These are phyloP conservation scores for Cryptococcus hybrid DNA, from an alignment of 1,284 basidiomycete species.

Conservation along the genomic window DNA sequence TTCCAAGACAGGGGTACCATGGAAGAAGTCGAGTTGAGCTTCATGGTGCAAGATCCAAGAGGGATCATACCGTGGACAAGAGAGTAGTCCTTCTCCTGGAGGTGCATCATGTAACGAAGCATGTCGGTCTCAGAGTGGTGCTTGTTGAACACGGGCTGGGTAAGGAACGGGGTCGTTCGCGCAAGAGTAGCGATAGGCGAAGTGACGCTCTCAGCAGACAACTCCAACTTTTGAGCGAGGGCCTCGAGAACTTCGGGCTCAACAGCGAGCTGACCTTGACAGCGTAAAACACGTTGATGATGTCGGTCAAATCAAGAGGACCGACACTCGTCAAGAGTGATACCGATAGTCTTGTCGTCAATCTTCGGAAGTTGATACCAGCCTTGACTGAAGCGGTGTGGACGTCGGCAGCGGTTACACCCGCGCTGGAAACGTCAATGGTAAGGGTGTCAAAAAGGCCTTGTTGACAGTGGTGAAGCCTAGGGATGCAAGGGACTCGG, in stretches of 20 bases:
- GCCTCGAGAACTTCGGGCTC: conserved; percentile 47
- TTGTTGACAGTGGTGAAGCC: conserved; percentile 65
- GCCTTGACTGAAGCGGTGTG: conserved; percentile 67
- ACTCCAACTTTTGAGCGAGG: conserved; percentile 39
- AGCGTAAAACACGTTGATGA: conserved; percentile 78
- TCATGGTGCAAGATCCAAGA: conserved; percentile 95
- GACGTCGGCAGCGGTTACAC: conserved; percentile 62
- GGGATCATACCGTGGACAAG: conserved; percentile 97
- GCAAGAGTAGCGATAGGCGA: conserved; percentile 58
- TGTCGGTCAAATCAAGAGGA: conserved; percentile 66
- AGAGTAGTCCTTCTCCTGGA: conserved; percentile 92
- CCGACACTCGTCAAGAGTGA: conserved; percentile 90
- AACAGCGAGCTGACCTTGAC: conserved; percentile 43
- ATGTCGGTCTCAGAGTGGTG: conserved; percentile 98
- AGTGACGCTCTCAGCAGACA: conserved; percentile 28
- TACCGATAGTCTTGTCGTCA: conserved; percentile 73
- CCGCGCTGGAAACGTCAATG: conserved; percentile 62
- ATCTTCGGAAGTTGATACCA: conserved; percentile 82
- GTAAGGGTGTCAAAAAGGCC: conserved; percentile 91
- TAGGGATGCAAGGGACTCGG: conserved; percentile 63
- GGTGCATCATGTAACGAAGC: conserved; percentile 91
- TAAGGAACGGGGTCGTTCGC: conserved; percentile 73
- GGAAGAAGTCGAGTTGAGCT: conserved; percentile 93
- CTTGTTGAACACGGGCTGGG: conserved; percentile 88
- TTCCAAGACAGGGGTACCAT: conserved; percentile 97